Base-by-base conservation (phyloP, 306 rosid genomes). In the Notholithocarpus densiflorus region DNA sequence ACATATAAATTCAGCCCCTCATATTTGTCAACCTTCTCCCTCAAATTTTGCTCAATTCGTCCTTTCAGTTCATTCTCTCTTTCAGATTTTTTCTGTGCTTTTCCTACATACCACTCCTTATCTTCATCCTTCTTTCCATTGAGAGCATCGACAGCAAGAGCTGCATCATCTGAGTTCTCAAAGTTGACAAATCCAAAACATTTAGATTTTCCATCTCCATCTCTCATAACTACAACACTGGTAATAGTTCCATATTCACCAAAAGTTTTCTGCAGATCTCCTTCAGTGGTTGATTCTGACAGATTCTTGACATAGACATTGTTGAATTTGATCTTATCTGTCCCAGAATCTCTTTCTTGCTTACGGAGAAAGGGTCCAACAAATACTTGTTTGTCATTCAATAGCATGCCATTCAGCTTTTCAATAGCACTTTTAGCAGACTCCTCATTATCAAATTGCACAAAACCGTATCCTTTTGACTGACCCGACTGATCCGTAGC, bases 131-230 rank as follows among this genome's bases (percentile, higher is more conserved):
- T 71, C 75, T 86, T 86, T 31, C 91, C 91, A 81, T 90, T 90
- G 71, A 92, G 87, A 29, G 73, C 81, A 65, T 90, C 91, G 34
- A 88, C 93, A 77, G 97, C 92, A 0, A 73, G 87, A 29, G 90
- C 92, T 52, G 93, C 95, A 85, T 85, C 93, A 23, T 88, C 92
- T 6, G 91, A 79, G 62, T 80, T 77, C 51, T 89, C 97, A 77
- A 90, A 89, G 80, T 90, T 89, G 45, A 92, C 93, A 78, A 90
- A 92, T 32, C 96, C 96, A 71, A 92, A 92, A 79, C 92, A 89
- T 80, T 85, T 92, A 1, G 92, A 90, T 75, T 79, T 86, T 31
- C 96, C 97, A 76, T 89, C 93, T 4, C 65, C 88, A 27, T 87
- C 95, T 81, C 89, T 88, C 94, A 88, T 92, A 59, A 92, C 87